Conservation (phyloP, 1,284 basidiomycete genomes). For the Stereum hirsutum region DNA sequence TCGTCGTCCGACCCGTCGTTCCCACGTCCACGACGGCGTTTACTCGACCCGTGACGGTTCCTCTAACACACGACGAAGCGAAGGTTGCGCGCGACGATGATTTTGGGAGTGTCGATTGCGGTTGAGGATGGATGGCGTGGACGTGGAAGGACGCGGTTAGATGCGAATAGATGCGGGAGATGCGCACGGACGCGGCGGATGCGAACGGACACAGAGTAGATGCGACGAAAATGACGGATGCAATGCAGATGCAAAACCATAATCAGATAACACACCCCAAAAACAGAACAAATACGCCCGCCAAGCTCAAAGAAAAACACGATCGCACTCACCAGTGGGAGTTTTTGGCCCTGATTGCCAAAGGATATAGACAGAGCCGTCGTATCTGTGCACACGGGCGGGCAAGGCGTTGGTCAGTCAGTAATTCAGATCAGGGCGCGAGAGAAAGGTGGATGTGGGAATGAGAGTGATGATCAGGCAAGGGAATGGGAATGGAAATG, state of each 20-base stretch:
- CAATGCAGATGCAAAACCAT: too few relatives aligned
- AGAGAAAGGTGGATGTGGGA: too few relatives aligned
- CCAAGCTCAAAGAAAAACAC: conserved; percentile 4
- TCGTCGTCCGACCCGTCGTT: conserved; percentile 35
- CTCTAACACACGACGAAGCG: conserved; percentile 45
- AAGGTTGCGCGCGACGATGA: too few relatives aligned
- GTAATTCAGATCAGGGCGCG: too few relatives aligned
- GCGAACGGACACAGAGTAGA: too few relatives aligned
- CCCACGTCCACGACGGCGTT: conserved; percentile 36
- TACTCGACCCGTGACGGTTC: conserved; percentile 56
- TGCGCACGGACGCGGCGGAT: not conserved
- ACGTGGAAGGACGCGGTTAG: too few relatives aligned
- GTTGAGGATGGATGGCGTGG: too few relatives aligned
- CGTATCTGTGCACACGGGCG: too few relatives aligned
- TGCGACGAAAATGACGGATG: too few relatives aligned
- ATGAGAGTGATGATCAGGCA: too few relatives aligned
- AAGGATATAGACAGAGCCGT: conserved; percentile 87
- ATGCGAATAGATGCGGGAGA: too few relatives aligned
- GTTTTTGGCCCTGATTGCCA: conserved; percentile 84
- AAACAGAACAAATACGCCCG: conserved; percentile 4
- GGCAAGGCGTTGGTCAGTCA: conserved; percentile 3
- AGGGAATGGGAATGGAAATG: conserved; percentile 3
- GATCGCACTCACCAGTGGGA: conserved; percentile 63
- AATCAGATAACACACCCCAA: conserved; percentile 11
- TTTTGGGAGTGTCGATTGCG: too few relatives aligned